These are phyloP conservation scores for Vicia villosa DNA, from an alignment of 306 rosid species.

Conservation along the genomic window DNA sequence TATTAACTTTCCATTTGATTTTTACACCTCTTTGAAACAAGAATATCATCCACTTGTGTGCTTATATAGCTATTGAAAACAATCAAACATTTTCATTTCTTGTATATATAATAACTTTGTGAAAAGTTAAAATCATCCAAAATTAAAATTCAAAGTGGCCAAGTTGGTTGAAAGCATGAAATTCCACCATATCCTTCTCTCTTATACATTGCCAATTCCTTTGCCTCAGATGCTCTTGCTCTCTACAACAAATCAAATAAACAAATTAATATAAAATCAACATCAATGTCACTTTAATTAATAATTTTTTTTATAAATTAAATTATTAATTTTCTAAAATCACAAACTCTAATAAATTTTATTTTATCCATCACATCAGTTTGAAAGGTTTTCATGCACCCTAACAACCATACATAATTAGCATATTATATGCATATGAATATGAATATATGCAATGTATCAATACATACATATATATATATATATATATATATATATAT, in stretches of 20 bases:
- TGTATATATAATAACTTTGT: constrained; percentile 44
- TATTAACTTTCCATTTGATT: constrained; percentile 49
- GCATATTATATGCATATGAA: background rate
- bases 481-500: too few species aligned
- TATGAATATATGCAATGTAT: background rate
- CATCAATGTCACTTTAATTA: too few species aligned
- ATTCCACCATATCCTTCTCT: constrained; percentile 73
- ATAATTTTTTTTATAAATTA: too few species aligned
- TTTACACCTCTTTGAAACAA: constrained; percentile 45
- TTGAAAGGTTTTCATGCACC: constrained; percentile 29
- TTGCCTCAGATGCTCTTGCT: constrained; percentile 78
- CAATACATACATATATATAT: background rate
- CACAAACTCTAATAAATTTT: background rate
- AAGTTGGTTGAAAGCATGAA: constrained; percentile 67
- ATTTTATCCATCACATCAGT: constrained; percentile 29
- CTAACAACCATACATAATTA: constrained; percentile 18
- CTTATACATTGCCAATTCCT: constrained; percentile 59
- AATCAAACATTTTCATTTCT: constrained; percentile 38
- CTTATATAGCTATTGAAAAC: constrained; percentile 31
- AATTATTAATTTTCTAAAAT: too few species aligned
- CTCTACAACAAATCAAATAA: constrained; percentile 52
- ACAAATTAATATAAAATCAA: background rate
- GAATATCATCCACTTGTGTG: constrained; percentile 55
- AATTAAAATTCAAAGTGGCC: constrained; percentile 74
- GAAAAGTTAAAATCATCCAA: constrained; percentile 50